Percentiles rank a stretch among this genome's conserved stretches.
Evolutionary conservation across 169 alveolate genomes (phyloP).

Genomic region (Cryptosporidium sp.): DNA sequence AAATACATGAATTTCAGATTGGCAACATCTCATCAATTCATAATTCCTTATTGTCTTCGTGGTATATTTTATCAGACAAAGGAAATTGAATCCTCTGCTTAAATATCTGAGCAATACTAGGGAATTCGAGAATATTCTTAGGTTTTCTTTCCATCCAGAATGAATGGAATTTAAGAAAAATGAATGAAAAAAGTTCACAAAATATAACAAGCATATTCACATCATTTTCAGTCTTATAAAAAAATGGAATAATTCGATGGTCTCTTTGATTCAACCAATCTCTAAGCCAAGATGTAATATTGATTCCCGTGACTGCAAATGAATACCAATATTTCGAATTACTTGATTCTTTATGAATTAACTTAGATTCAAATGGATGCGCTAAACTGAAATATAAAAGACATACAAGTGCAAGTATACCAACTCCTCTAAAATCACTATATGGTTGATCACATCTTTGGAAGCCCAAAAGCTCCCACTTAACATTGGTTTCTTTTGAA

Average conservation of each 20-base stretch:
- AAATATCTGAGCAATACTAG: conserved; percentile 74
- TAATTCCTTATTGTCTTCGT: conserved; percentile 1
- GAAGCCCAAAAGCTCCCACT: conserved; percentile 81
- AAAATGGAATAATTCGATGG: conserved; percentile 35
- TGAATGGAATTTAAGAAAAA: conserved; percentile 73
- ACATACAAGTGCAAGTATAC: conserved; percentile 80
- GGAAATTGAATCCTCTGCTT: conserved; percentile 57
- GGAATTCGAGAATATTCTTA: conserved; percentile 76
- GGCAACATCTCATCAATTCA: neutral
- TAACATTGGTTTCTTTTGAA: conserved; percentile 14
- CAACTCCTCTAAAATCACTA: conserved; percentile 83
- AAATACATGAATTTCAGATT: neutral
- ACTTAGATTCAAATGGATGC: conserved; percentile 77
- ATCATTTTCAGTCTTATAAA: conserved; percentile 60
- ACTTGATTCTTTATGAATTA: conserved; percentile 76
- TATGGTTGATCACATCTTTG: conserved; percentile 82
- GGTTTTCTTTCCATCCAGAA: conserved; percentile 77
- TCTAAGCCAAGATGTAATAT: conserved; percentile 78
- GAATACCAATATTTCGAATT: conserved; percentile 80
- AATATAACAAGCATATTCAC: conserved; percentile 43
- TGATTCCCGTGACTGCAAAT: conserved; percentile 82
- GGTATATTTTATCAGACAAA: conserved; percentile 49
- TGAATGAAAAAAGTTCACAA: conserved; percentile 55
- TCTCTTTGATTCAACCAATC: conserved; percentile 78
- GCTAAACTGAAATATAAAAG: conserved; percentile 79